Base-by-base conservation (phyloP, 2,329 filamentous ascomycete genomes). In the Waltergamsia citrina region DNA sequence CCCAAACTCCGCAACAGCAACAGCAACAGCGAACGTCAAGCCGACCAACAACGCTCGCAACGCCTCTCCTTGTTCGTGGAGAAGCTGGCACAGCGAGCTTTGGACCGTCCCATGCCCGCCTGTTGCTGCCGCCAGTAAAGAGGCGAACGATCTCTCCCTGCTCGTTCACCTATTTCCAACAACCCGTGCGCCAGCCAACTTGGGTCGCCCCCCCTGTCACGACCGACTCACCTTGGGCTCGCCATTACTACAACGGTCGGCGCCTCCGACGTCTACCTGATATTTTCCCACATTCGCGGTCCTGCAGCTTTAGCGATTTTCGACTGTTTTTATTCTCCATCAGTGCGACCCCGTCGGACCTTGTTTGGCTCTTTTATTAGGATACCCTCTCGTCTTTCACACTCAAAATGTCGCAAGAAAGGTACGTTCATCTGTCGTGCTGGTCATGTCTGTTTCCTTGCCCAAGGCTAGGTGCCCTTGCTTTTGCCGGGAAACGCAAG, bases 341-440 rank as follows among this genome's bases (percentile, higher is more conserved):
- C n/a, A n/a, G 25, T 15, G 25, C 22, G 8, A 8, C 8, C 25
- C 25, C 12, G 25, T 27, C 25, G 25, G 7, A 27, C 12, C 6
- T 27, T 11, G 9, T 19, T 32, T 28, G 12, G 5, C 18, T 28
- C 18, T n/a, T 32, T 22, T 32, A 19, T 12, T 19, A 32, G 29
- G 29, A 32, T 32, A 32, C 29, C 29, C 29, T 21, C 9, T 12
- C 29, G 11, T n/a, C 14, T 32, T 7, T 14, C 15, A 12, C 18
- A 14, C 14, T 32, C 29, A 23, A 32, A 32, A 32, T 32, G 29
- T 32, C 29, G 21, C 29, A 32, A 32, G 19, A 32, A 5, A 22
- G 18, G 8, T 18, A 21, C 16, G 19, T 18, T n/a, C 19, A 18
- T 14, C 15, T 31, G 10, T 22, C 19, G 11, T 32, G 29, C 12